phyloP scores from a whole-genome alignment of 805 yeast species.

The Saccharomycopsis fermentans region DNA sequence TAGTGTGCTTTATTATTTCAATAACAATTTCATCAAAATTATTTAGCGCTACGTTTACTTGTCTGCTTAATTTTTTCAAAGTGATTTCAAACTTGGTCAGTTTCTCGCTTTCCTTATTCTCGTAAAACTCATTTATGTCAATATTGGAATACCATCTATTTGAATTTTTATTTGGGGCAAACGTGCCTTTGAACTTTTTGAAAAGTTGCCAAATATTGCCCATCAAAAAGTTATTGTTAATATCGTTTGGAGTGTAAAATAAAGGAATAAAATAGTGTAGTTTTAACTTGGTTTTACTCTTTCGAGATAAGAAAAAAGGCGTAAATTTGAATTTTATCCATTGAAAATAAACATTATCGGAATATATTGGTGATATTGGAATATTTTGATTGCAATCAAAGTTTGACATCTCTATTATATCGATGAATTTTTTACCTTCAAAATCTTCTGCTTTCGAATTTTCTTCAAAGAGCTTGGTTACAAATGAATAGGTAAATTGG shows the following conservation, averaged over 20 bases:
- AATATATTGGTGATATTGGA: conserved; percentile 11
- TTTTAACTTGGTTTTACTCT: neutral
- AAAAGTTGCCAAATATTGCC: neutral
- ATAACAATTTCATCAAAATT: neutral
- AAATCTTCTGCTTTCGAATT: neutral
- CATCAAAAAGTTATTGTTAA: neutral
- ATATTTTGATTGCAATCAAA: conserved; percentile 3
- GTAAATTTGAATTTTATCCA: conserved; percentile 2
- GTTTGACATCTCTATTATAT: conserved; percentile 4
- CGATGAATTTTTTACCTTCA: neutral
- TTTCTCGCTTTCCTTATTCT: neutral
- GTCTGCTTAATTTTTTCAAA: neutral
- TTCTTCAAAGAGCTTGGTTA: neutral
- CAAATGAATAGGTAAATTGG: neutral
- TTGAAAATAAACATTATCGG: conserved; percentile 14
- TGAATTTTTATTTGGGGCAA: neutral
- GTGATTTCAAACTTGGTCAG: neutral
- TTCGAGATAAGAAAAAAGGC: conserved; percentile 1
- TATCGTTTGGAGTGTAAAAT: conserved; percentile 10
- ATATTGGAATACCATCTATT: neutral
- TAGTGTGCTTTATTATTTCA: neutral
- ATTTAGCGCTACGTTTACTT: conserved; percentile 1
- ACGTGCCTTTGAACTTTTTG: neutral
- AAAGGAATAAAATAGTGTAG: conserved; percentile 9
- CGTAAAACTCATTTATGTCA: conserved; percentile 2